Evolutionary conservation across 768 basidiomycete species (phyloP), one percentile per base, ranked within the genome.

Genomic region (Dioszegia aurantiaca): DNA sequence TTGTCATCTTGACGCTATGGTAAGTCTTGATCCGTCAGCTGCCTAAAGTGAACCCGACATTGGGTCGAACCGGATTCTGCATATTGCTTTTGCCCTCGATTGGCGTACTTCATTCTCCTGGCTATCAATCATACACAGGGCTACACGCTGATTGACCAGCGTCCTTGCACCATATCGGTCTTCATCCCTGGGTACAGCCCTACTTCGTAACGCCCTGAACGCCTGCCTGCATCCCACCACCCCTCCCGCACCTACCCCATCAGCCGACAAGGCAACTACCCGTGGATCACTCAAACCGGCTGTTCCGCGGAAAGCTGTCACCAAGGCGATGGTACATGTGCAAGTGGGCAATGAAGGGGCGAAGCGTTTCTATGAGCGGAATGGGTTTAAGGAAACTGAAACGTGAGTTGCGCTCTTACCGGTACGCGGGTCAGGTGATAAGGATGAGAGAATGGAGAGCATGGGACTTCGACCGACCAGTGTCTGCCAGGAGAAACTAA

Each of bases 91-190:
- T n/a, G n/a, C n/a, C n/a, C n/a, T n/a, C n/a, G n/a, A n/a, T n/a
- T n/a, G n/a, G n/a, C n/a, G n/a, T n/a, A n/a, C n/a, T 33, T 33
- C 33, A 6, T 6, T 33, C 33, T 33, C 8, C 6, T 33, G 33
- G 33, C 6, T 14, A 33, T 49, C 31, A 36, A 33, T 23, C 23
- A 17, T 23, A n/a, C n/a, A n/a, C n/a, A n/a, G n/a, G n/a, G n/a
- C n/a, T n/a, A n/a, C n/a, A n/a, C 16, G 33, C 53, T 55, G 19
- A 42, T 26, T 27, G 6, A 23, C 1, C 51, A 76, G 74, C 17
- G 60, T 76, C 30, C 70, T 76, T 27, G 74, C 74, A 3, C 74
- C 74, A 2, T 76, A 76, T 46, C 70, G 74, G 47, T 70, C 70
- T 5, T 59, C 67, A n/a, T 55, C 56, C 30, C 66, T 76, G 17